Evolutionary conservation across 2,329 filamentous ascomycete species (phyloP), one percentile per base, ranked within the genome.

Genomic region (Botrytis fabae): DNA sequence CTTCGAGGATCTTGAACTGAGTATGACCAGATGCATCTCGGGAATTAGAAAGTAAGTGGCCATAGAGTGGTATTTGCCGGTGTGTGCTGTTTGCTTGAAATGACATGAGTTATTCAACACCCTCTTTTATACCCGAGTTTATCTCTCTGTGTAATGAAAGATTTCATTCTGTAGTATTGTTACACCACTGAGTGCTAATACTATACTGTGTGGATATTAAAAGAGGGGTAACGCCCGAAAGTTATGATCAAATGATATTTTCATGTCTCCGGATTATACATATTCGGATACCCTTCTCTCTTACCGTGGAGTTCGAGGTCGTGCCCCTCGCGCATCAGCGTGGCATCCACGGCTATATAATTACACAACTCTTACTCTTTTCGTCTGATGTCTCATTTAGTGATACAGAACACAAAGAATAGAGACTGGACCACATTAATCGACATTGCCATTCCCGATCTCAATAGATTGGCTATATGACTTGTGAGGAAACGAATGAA

Each of bases 321-420:
- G 10, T 66, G 20, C 12, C 9, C 7, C 22, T 51, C 14, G 10
- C 51, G 14, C 5, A 51, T 40, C 38, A 66, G 22, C 20, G 14
- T 66, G 20, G 32, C 44, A 51, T n/a, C n/a, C 14, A 18, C 32
- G 32, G 20, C 35, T 22, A 38, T 25, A 18, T 2, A 48, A 42
- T 65, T 9, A 32, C 63, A 66, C 63, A 51, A 38, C 14, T n/a
- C 22, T 22, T 51, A 32, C 5, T 4, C n/a, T 66, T 66, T 28
- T 66, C 63, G 44, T 66, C 63, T 51, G 32, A 66, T 66, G 32
- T 66, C 44, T 66, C 44, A 66, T 66, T 66, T 40, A 2, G 32
- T 51, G 7, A 35, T 66, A 51, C 32, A 40, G 40, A 4, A 51
- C 44, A 66, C 44, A 51, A 51, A 16, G 0, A 40, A n/a, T 2